Base-by-base conservation (phyloP, 2,329 filamentous ascomycete species). In the Colletotrichum somersetense region DNA sequence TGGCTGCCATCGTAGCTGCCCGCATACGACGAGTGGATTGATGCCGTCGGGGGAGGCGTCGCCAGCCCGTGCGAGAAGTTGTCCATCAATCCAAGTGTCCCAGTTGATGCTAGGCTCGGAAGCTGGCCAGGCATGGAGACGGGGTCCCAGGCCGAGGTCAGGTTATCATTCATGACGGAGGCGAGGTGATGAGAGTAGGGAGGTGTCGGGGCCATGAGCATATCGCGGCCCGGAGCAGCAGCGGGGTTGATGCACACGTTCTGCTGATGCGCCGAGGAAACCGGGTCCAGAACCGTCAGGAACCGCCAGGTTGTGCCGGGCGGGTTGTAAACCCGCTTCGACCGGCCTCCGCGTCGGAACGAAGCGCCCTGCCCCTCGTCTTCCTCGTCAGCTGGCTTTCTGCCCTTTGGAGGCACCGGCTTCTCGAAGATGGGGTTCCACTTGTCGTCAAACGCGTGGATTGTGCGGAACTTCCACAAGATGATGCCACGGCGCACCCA, bases 401-500 rank as follows among this genome's bases (percentile, higher is more conserved):
- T 73, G 23, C 72, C 72, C 62, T 74, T 75, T 42, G 64, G 66
- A 30, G 67, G 53, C 3, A 67, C 62, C 18, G 67, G 73, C 75
- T 83, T 82, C 56, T 83, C 81, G 75, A 84, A 79, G 18, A 69
- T 72, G 2, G 82, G 83, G 73, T 83, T 82, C 75, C 83, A 83
- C 79, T 84, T 84, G 80, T 84, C 83, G 80, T 86, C 80, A 62
- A 81, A 75, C 70, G 79, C 80, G 75, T 85, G 83, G 38, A 88
- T 82, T 75, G 84, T 88, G 80, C 80, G 85, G 78, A 92, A 92
- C 2, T 89, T 89, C 90, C 90, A 92, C 48, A 91, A 84, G 66
- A 92, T 84, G 68, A 91, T 86, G 44, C 84, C 86, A 62, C 89
- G 87, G n/a, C 89, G 86, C 12, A 83, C 85, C 87, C 89, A 91